Evolutionary conservation across 805 yeast genomes (phyloP).

Genomic region (Saccharomycopsis sp.): DNA sequence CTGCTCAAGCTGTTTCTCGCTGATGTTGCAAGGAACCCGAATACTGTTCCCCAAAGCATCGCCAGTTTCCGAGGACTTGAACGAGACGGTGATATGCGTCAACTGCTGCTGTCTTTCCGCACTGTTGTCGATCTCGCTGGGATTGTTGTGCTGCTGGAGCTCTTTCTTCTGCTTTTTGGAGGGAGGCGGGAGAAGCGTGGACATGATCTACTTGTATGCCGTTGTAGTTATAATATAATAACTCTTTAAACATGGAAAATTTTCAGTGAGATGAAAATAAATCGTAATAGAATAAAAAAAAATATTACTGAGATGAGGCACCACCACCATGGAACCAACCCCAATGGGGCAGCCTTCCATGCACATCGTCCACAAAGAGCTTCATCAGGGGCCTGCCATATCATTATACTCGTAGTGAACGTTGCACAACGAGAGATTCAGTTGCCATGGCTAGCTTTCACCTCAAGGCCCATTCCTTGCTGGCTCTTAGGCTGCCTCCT

Average conservation of each 20-base stretch:
- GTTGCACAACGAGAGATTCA: no score
- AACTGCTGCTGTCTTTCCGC: no score
- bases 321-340: no score
- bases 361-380: no score
- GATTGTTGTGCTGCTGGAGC: slow-evolving; percentile 51
- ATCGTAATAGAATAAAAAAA: no score
- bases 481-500: no score
- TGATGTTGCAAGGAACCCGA: slow-evolving; percentile 84
- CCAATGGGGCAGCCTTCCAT: no score
- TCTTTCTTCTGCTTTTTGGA: slow-evolving; percentile 78
- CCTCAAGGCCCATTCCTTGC: no score
- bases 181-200: slow-evolving; percentile 89
- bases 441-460: no score
- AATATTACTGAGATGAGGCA: no score
- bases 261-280: neutral
- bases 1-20: slow-evolving; percentile 81
- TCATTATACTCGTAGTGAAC: no score
- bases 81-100: slow-evolving; percentile 60
- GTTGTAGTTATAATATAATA: neutral
- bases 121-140: slow-evolving; percentile 56
- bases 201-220: slow-evolving; percentile 40
- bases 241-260: neutral
- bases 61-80: slow-evolving; percentile 91
- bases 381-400: no score
- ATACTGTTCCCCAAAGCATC: slow-evolving; percentile 74